Evolutionary conservation across 768 basidiomycete species (phyloP).

Genomic region (Leccinum subtestaceum): DNA sequence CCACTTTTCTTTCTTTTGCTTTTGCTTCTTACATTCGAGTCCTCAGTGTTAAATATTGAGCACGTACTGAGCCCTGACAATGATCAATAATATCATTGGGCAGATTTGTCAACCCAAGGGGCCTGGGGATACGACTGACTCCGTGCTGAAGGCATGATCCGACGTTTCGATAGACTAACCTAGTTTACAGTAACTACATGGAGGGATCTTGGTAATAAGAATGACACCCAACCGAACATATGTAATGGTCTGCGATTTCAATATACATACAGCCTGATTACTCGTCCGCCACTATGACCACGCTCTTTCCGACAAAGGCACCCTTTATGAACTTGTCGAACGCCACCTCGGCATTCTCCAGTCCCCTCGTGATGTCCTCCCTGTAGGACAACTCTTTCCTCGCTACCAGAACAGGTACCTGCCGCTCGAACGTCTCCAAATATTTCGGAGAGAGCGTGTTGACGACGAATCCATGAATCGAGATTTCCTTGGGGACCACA

Average conservation of each 20-base stretch:
- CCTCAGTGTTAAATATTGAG: background rate
- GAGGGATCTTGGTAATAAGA: background rate
- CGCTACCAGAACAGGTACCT: slow-evolving; percentile 39
- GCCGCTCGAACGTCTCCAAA: slow-evolving; percentile 40
- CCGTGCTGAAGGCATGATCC: background rate
- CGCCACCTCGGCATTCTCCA: slow-evolving; percentile 33
- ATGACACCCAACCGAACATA: background rate
- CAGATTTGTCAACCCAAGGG: background rate
- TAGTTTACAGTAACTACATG: background rate
- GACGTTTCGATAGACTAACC: background rate
- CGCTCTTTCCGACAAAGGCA: slow-evolving; percentile 7
- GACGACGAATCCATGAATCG: slow-evolving; percentile 46
- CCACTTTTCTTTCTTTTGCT: background rate
- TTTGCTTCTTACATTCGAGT: background rate
- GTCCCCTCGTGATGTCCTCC: slow-evolving; percentile 45
- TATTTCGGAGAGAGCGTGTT: slow-evolving; percentile 31
- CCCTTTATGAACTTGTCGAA: slow-evolving; percentile 10
- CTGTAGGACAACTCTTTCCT: slow-evolving; percentile 45
- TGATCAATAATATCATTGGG: background rate
- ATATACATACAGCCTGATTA: background rate
- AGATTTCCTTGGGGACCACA: slow-evolving; percentile 41
- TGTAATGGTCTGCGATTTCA: background rate
- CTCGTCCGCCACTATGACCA: slow-evolving; percentile 6
- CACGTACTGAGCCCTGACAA: background rate
- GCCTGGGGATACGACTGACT: background rate